Evolutionary conservation across 1,284 basidiomycete species (phyloP), one percentile per base, ranked within the genome.

Genomic region (Sporisorium scitamineum): DNA sequence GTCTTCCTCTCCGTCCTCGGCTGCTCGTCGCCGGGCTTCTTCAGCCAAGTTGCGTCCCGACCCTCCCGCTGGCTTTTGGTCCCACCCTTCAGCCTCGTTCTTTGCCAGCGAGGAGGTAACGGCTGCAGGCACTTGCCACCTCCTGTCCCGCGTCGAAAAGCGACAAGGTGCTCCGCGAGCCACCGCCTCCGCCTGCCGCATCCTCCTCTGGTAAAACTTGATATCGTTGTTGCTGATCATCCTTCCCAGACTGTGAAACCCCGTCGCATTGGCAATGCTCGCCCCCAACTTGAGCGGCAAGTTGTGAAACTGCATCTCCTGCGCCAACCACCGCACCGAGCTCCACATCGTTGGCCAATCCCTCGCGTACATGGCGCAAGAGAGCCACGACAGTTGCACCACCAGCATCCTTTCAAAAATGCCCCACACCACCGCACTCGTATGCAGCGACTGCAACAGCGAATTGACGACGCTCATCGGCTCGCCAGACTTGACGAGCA

Each of bases 391-490:
- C 24, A 84, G 63, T 37, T 76, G 74, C 11, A 84, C 66, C 1
- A 76, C 70, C 11, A 75, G 24, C 61, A 73, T 78, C 5, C 82
- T 70, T 13, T 79, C 78, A 11, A 81, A 79, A 1, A 61, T 66
- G 14, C 72, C 59, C 76, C 76, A 78, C 0, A 84, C 70, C 5
- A 79, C 78, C 26, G 77, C 78, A 11, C 79, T 76, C 1, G 88
- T 90, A 67, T 92, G 90, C 24, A 95, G 84, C 75, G 91, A 92
- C n/a, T 93, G 89, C 8, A 76, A 88, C 87, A 87, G 92, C 89
- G 94, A 92, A 9, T 92, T 89, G 64, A 76, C 58, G 10, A 76
- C 67, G 10, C 92, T 89, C 5, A 88, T 87, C 13, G 88, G 85
- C 74, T 89, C 89, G 20, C 90, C 88, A 47, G 89, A 87, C 29